Base-by-base conservation (phyloP, 441 rosid species). In the Metrosideros polymorpha region DNA sequence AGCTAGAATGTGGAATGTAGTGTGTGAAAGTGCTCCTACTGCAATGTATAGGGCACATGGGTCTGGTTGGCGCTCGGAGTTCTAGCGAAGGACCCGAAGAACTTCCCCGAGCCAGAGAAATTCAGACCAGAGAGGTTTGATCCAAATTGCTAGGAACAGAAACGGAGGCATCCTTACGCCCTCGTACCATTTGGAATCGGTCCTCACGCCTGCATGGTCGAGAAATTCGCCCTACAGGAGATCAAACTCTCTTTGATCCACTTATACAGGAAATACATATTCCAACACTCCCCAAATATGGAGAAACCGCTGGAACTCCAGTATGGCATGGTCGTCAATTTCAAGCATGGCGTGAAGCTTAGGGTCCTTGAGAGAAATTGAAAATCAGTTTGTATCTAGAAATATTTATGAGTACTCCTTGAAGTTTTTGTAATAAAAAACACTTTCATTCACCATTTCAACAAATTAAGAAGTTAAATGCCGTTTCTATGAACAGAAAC, bases 11-110 rank as follows among this genome's bases (percentile, higher is more conserved):
- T 22, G 79, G 79, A 39, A 39, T 22, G 2, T 5, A 24, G n/a
- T 43, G 51, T 29, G 35, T 79, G 30, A 77, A 85, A 43, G n/a
- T 39, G 45, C 27, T 85, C 27, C 30, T 19, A 42, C 12, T 57
- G 30, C 77, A 52, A 55, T 75, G 83, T 55, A 56, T 91, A 97
- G 99, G 98, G 97, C 27, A 96, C 99, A 52, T 97, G 99, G 99
- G 97, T 96, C 35, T 97, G 99, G 99, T 87, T 95, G 89, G 99
- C 99, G 5, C 92, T 88, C 79, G 99, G 98, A 84, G 99, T 95
- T 90, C 91, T 93, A 27, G 98, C 98, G 82, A 96, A 95, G 84
- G 99, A 97, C 89, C 98, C 99, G 3, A 93, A 90, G 89, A 96
- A 96, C 90, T 96, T 96, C 91, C 95, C 96, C 0, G 94, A 96